Evolutionary conservation across 2,329 filamentous ascomycete species (phyloP), one percentile per base, ranked within the genome.

Genomic region (Microascus cirrosus): DNA sequence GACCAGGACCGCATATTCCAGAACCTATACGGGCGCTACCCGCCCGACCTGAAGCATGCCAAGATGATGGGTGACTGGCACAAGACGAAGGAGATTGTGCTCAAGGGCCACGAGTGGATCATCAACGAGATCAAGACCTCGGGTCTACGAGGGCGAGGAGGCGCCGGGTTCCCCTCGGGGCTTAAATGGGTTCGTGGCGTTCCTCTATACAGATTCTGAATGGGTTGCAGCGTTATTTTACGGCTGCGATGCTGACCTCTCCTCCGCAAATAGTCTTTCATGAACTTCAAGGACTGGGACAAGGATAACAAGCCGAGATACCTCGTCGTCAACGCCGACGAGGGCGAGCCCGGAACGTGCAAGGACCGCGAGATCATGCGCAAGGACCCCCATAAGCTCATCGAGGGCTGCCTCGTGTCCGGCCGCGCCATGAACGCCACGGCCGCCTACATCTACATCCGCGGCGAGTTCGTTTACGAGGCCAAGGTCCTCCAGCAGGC

Each of bases 321-420:
- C 71, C 80, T 99, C 58, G 93, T 99, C 61, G 90, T 99, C 77
- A 99, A 99, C 70, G 94, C 94, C 65, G 94, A 99, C 73, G 94
- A 99, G 78, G 94, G 94, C 69, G 94, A 99, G 76, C 94, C 94
- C 34, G 94, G 94, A 73, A 99, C 94, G 57, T 99, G 94, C 86
- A 99, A 99, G 79, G 94, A 99, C 74, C 87, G 94, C 70, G 94
- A 99, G 75, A 99, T 99, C 66, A 99, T 99, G 94, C 91, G 94
- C 76, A 99, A 99, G 78, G 94, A 99, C 73, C 94, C 94, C 62
- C 94, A 99, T 81, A 99, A 99, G 82, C 88, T 99, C 63, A 80
- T 99, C 69, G 94, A 99, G 77, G 94, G 94, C 71, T 99, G 94
- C 74, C 80, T 99, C 63, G 87, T 99, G 54, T 91, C 94, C 64